Evolutionary conservation across 257 asterid species (phyloP), one percentile per base, ranked within the genome.

Genomic region (Orobanche coerulescens): DNA sequence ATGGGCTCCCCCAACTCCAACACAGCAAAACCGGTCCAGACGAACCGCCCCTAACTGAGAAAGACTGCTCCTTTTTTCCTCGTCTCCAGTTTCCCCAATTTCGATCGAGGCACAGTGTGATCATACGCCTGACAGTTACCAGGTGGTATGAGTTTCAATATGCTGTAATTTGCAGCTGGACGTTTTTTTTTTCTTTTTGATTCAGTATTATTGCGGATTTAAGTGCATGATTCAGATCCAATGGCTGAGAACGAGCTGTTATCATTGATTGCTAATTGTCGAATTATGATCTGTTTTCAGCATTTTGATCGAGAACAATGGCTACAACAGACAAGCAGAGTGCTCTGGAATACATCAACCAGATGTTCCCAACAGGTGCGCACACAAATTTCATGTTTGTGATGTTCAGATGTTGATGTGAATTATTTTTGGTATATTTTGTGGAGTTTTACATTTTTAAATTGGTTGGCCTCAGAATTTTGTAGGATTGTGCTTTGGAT

Each of bases 301-400:
- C 43, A 47, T 60, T 62, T 62, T 54, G 66, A 49, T 61, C 70
- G 57, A 56, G 46, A 62, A 52, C 49, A 64, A 86, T 86, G 94
- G 94, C 79, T 67, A 58, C 80, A 39, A 69, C 81, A 50, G 95
- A 79, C 68, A 85, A 88, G 76, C 94, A 86, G 79, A 84, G 82
- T 75, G 88, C 95, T 61, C 44, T 88, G 80, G 98, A 91, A 82
- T 88, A 85, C 82, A 91, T 91, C 82, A 91, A 91, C 71, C 94
- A 88, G 83, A 91, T 88, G 95, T 91, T 91, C 64, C 98, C 98
- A 36, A 85, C 96, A 74, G 96, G 97, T 91, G 13, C 30, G 24
- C 34, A 0, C 56, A 16, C 61, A 37, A 5, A 18, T 39, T 61
- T 6, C 14, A 16, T 25, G 67, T 42, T 61, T 61, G 7, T 47